Evolutionary conservation across 1,284 basidiomycete genomes (phyloP).

Genomic region (Fomitopsis palustris): DNA sequence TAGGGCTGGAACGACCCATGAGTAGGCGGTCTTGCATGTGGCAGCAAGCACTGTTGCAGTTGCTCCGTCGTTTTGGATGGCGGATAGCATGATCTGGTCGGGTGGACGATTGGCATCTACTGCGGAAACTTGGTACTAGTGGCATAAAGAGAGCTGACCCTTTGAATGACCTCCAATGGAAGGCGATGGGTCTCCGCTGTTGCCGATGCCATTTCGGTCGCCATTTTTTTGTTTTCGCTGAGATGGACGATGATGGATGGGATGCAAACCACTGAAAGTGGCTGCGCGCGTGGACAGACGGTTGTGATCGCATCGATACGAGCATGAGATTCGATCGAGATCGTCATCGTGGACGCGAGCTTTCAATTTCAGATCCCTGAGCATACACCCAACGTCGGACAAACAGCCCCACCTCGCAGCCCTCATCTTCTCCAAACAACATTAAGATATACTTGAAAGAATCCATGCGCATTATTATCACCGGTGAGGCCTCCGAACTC

Average conservation of each 20-base stretch:
- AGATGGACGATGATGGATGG: not conserved
- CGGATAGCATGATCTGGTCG: not conserved
- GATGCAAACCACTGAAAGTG: too few species aligned
- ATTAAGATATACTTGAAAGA: not conserved
- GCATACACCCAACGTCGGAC: too few species aligned
- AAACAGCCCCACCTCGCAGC: too few species aligned
- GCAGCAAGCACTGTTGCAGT: not conserved
- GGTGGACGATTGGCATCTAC: not conserved
- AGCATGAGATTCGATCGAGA: too few species aligned
- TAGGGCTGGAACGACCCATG: not conserved
- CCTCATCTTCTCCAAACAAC: too few species aligned
- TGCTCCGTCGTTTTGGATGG: not conserved
- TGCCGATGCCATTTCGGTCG: not conserved
- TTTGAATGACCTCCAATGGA: not conserved
- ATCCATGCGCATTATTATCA: constrained; percentile 43
- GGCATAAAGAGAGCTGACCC: not conserved
- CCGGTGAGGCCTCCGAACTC: constrained; percentile 37
- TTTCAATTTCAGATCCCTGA: too few species aligned
- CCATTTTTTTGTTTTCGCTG: not conserved
- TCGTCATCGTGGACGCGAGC: too few species aligned
- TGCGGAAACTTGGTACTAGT: not conserved
- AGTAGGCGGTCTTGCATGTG: not conserved
- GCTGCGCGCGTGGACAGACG: too few species aligned
- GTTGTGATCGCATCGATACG: too few species aligned
- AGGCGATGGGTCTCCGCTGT: not conserved